Evolutionary conservation across 805 yeast species (phyloP), one percentile per base, ranked within the genome.

Genomic region (Pichia scutulata): DNA sequence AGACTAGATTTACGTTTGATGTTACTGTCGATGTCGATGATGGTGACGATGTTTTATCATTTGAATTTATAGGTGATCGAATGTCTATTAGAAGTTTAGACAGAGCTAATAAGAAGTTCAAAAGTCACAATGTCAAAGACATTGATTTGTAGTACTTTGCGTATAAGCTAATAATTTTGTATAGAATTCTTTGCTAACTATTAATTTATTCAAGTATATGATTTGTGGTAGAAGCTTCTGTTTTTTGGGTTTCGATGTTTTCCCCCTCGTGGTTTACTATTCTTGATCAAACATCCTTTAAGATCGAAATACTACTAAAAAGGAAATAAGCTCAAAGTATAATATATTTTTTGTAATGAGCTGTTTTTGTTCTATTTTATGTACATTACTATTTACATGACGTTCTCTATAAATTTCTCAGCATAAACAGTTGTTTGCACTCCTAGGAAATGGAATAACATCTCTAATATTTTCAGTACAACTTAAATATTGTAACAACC

Each of bases 401-500:
- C 3, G 37, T 7, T 33, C 7, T 33, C 10, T 33, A 16, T n/a
- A 33, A 16, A 33, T 33, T 16, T 33, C n/a, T 50, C 60, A 77
- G 53, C 82, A 77, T 2, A 65, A 65, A 56, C 82, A 76, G 51
- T 69, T 75, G 18, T 74, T 68, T 22, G 81, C 83, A 44, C 84
- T 79, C 56, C 99, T 72, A 2, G 96, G 90, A 63, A 92, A 90
- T 2, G 96, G 88, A 22, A 87, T 82, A 9, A 86, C 86, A 59
- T 93, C 99, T 57, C 86, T 76, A 41, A 93, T 80, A 62, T 90
- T 93, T 28, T 84, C 90, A 19, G 84, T 72, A 4, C 82, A 89
- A 8, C 82, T 74, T 49, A 89, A 68, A 57, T 83, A 90, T 49
- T 85, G 80, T 16, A 93, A 65, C 28, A 93, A 68, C 52, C 99